A percentile compares a stretch with the other conserved stretches of the same genome.
Evolutionary conservation across 331 rosid species (phyloP).

Genomic region (Malus hybrid): DNA sequence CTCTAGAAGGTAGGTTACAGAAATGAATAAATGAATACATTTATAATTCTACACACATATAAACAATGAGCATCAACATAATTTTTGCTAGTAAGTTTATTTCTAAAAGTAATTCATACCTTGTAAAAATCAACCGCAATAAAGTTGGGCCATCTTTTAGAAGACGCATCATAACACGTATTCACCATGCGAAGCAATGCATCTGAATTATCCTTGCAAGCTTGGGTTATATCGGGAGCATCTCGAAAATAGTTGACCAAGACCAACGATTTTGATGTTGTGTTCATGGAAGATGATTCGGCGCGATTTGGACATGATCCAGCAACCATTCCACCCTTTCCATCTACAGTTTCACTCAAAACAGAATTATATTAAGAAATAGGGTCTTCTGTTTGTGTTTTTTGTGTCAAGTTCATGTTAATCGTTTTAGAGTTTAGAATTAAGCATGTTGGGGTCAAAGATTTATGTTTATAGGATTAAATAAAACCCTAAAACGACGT

Average conservation of each 20-base stretch:
- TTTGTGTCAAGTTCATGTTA: too few relatives aligned
- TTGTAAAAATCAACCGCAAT: slow-evolving; percentile 79
- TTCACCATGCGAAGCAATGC: slow-evolving; percentile 53
- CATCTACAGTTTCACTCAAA: slow-evolving; percentile 44
- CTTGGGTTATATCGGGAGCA: slow-evolving; percentile 30
- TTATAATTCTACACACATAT: neutral
- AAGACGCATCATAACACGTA: slow-evolving; percentile 51
- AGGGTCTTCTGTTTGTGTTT: neutral
- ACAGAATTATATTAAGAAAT: neutral
- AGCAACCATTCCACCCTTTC: slow-evolving; percentile 62
- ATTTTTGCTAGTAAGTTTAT: neutral
- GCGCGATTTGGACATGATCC: slow-evolving; percentile 72
- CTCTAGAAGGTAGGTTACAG: slow-evolving; percentile 35
- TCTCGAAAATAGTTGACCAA: slow-evolving; percentile 56
- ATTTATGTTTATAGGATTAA: too few relatives aligned
- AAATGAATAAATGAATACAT: neutral
- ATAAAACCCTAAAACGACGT: neutral
- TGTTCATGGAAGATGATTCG: slow-evolving; percentile 50
- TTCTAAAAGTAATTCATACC: slow-evolving; percentile 19
- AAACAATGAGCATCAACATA: neutral
- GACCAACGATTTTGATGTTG: slow-evolving; percentile 61
- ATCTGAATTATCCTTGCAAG: slow-evolving; percentile 77
- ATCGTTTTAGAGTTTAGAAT: neutral
- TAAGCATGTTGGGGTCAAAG: neutral
- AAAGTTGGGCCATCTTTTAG: slow-evolving; percentile 75